Evolutionary conservation across 257 asterid genomes (phyloP).

Genomic region (Solanum microdontum): DNA sequence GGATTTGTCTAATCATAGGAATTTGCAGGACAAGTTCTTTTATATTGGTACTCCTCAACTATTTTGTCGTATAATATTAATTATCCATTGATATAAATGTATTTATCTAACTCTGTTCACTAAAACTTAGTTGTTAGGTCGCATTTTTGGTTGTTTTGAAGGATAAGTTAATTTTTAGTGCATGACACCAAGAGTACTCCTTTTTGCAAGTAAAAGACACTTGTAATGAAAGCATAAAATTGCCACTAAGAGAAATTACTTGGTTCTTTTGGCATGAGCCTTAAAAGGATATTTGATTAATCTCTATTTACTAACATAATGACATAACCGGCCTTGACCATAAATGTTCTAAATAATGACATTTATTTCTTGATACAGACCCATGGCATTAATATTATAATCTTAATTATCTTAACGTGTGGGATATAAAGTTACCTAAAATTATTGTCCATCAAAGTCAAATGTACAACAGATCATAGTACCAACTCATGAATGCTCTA

Average conservation of each 20-base stretch:
- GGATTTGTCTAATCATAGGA: not conserved
- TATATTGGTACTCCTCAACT: not conserved
- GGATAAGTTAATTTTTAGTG: not conserved
- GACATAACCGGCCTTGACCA: not conserved
- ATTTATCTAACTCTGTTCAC: not conserved
- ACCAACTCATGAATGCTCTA: not conserved
- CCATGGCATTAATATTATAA: not conserved
- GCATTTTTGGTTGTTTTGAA: not conserved
- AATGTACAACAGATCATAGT: not conserved
- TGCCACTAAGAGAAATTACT: not conserved
- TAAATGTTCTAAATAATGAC: not conserved
- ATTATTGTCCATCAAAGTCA: not conserved
- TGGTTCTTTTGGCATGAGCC: not conserved
- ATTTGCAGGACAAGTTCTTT: not conserved
- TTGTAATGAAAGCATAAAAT: not conserved
- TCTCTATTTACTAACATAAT: not conserved
- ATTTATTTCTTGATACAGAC: not conserved
- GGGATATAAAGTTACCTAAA: not conserved
- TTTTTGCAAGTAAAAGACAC: not conserved
- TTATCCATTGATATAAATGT: not conserved
- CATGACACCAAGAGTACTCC: not conserved
- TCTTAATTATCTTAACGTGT: not conserved
- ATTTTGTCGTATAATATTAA: not conserved
- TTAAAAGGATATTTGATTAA: not conserved
- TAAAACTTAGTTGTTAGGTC: not conserved